A percentile compares a stretch with the other conserved stretches of the same genome.
These are phyloP conservation scores for Fragosphaeria purpurea DNA, from an alignment of 2,329 filamentous ascomycete species.

Conservation along the genomic window DNA sequence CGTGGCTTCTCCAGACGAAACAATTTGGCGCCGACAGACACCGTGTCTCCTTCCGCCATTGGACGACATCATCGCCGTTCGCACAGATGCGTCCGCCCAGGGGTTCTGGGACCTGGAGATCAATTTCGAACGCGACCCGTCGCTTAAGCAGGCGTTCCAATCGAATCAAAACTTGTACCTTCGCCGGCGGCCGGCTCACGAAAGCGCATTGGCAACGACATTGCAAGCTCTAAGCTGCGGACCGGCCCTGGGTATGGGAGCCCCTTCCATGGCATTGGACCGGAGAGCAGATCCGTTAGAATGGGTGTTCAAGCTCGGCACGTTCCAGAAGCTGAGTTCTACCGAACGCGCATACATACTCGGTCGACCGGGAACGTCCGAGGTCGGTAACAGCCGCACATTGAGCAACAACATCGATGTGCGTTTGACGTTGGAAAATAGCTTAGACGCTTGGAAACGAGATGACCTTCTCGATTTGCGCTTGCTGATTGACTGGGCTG, in stretches of 20 bases:
- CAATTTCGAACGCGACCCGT: slow-evolving; percentile 56
- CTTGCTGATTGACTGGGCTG: slow-evolving; percentile 47
- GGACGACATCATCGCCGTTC: slow-evolving; percentile 48
- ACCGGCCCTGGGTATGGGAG: neutral
- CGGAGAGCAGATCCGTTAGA: slow-evolving; percentile 44
- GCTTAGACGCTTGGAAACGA: slow-evolving; percentile 29
- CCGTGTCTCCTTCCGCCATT: slow-evolving; percentile 57
- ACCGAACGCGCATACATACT: slow-evolving; percentile 59
- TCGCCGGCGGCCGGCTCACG: slow-evolving; percentile 57
- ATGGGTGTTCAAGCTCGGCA: slow-evolving; percentile 62
- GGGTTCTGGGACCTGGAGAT: slow-evolving; percentile 74
- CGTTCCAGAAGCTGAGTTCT: slow-evolving; percentile 44
- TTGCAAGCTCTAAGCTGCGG: slow-evolving; percentile 56
- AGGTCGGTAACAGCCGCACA: slow-evolving; percentile 15
- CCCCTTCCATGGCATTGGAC: slow-evolving; percentile 1
- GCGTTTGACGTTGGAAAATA: slow-evolving; percentile 53
- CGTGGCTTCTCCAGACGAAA: slow-evolving; percentile 23
- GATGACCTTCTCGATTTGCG: slow-evolving; percentile 37
- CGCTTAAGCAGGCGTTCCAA: slow-evolving; percentile 54
- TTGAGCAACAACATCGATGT: slow-evolving; percentile 52
- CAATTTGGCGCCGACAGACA: slow-evolving; percentile 33
- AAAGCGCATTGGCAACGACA: slow-evolving; percentile 62
- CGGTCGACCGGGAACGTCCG: slow-evolving; percentile 16
- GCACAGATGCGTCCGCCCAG: slow-evolving; percentile 49
- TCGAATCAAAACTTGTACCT: slow-evolving; percentile 66